These are phyloP conservation scores for Periglandula ipomoeae DNA, from an alignment of 2,329 filamentous ascomycete genomes.

Conservation along the genomic window DNA sequence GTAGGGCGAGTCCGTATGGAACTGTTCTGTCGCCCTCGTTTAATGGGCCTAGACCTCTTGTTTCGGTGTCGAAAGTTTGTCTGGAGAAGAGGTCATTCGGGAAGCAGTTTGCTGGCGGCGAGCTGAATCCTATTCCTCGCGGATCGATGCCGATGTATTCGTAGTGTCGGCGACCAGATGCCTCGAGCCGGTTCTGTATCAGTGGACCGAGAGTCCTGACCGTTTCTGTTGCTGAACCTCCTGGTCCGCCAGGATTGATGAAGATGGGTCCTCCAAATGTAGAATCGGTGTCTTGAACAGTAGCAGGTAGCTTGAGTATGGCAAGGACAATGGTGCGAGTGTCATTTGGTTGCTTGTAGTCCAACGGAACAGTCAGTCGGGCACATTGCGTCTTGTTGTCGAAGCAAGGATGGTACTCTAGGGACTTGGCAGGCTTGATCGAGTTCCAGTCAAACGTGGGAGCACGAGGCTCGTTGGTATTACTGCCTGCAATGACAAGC, in stretches of 20 bases:
- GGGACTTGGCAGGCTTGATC: constrained; percentile 9
- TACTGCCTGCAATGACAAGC: neutral
- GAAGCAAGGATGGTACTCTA: constrained; percentile 25
- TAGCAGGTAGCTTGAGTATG: constrained; percentile 28
- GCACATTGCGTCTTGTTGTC: constrained; percentile 26
- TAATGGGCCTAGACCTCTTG: neutral
- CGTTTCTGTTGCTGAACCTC: constrained; percentile 23
- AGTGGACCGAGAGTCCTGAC: constrained; percentile 14
- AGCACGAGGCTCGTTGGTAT: neutral
- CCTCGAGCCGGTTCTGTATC: constrained; percentile 20
- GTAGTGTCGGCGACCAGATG: constrained; percentile 17
- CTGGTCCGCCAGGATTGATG: constrained; percentile 31
- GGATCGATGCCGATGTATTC: constrained; percentile 33
- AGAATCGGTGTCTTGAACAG: constrained; percentile 23
- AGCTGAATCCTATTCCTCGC: constrained; percentile 21
- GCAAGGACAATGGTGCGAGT: constrained; percentile 23
- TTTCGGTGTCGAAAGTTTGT: neutral
- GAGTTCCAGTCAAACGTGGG: constrained; percentile 9
- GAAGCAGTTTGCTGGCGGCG: constrained; percentile 8
- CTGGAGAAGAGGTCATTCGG: constrained; percentile 12
- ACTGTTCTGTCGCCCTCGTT: neutral
- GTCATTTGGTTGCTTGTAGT: constrained; percentile 22
- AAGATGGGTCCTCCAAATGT: constrained; percentile 28
- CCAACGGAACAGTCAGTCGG: constrained; percentile 31
- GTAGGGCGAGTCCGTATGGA: constrained; percentile 6